Evolutionary conservation across 1,284 basidiomycete genomes (phyloP).

Genomic region (Fomitopsis pinicola): DNA sequence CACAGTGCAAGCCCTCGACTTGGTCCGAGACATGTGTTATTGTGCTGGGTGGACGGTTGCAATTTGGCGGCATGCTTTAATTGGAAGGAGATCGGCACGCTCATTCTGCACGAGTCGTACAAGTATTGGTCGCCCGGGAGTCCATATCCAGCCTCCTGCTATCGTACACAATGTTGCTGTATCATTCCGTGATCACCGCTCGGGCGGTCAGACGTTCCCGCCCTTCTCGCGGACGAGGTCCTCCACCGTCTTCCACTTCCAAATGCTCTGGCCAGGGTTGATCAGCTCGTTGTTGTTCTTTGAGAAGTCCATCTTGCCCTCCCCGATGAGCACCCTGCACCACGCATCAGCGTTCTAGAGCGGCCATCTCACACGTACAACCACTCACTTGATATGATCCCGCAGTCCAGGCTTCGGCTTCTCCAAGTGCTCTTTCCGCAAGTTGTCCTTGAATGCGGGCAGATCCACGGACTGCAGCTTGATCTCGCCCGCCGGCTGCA

Average conservation of each 20-base stretch:
- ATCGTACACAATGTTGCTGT: background rate
- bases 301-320: constrained; percentile 23
- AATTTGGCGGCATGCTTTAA: no score
- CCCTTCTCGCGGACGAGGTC: constrained; percentile 13
- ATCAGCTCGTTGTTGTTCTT: constrained; percentile 25
- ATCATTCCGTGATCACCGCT: no score
- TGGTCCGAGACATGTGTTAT: no score
- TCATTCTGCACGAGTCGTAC: no score
- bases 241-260: constrained; percentile 28
- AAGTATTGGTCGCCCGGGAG: no score
- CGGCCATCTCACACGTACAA: background rate
- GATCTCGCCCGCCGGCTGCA: constrained; percentile 11
- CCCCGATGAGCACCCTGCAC: constrained; percentile 22
- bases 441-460: constrained; percentile 6
- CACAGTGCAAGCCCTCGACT: no score
- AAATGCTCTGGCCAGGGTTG: constrained; percentile 22
- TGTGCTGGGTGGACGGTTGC: no score
- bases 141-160: no score
- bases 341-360: background rate
- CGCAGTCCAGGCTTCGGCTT: constrained; percentile 5
- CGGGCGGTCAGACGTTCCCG: background rate
- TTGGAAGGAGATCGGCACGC: no score
- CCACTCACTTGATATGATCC: constrained; percentile 5
- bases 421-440: constrained; percentile 9
- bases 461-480: constrained; percentile 16